phyloP scores from a whole-genome alignment of 805 yeast species.

The Candida oleophila region DNA sequence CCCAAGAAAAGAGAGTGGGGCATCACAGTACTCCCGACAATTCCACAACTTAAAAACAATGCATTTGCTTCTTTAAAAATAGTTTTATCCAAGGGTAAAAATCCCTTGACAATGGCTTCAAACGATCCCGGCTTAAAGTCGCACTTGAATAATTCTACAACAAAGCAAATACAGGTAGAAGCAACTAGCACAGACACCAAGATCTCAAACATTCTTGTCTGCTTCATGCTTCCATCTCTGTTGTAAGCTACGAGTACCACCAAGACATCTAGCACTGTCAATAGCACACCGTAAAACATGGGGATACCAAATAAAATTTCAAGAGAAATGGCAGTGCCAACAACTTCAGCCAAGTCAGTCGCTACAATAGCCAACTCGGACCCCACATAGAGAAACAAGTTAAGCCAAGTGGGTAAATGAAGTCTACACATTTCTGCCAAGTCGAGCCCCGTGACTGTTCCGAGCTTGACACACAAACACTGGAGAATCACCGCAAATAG shows the following conservation, averaged over 20 bases:
- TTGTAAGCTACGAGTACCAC: slow-evolving; percentile 75
- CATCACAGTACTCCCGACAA: slow-evolving; percentile 49
- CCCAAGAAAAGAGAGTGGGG: slow-evolving; percentile 47
- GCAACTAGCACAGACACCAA: slow-evolving; percentile 71
- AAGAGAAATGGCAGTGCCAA: slow-evolving; percentile 86
- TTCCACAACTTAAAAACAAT: slow-evolving; percentile 43
- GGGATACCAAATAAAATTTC: slow-evolving; percentile 77
- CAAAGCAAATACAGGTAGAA: slow-evolving; percentile 74
- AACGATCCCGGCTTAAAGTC: slow-evolving; percentile 52
- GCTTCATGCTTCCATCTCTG: slow-evolving; percentile 69
- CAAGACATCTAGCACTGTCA: slow-evolving; percentile 81
- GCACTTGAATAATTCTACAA: slow-evolving; percentile 59
- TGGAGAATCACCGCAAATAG: slow-evolving; percentile 82
- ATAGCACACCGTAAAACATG: slow-evolving; percentile 66
- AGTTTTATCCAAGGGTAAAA: slow-evolving; percentile 51
- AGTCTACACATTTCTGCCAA: slow-evolving; percentile 80
- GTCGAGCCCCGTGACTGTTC: slow-evolving; percentile 87
- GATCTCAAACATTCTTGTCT: slow-evolving; percentile 74
- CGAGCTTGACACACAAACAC: slow-evolving; percentile 78
- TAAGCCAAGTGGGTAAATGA: slow-evolving; percentile 67
- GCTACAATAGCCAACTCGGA: slow-evolving; percentile 90
- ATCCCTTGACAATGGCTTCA: slow-evolving; percentile 58
- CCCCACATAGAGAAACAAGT: slow-evolving; percentile 59
- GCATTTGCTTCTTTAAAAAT: slow-evolving; percentile 35
- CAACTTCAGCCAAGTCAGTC: slow-evolving; percentile 91